These are phyloP conservation scores for Candida tropicalis DNA, from an alignment of 1,139 yeast species.

Conservation along the genomic window DNA sequence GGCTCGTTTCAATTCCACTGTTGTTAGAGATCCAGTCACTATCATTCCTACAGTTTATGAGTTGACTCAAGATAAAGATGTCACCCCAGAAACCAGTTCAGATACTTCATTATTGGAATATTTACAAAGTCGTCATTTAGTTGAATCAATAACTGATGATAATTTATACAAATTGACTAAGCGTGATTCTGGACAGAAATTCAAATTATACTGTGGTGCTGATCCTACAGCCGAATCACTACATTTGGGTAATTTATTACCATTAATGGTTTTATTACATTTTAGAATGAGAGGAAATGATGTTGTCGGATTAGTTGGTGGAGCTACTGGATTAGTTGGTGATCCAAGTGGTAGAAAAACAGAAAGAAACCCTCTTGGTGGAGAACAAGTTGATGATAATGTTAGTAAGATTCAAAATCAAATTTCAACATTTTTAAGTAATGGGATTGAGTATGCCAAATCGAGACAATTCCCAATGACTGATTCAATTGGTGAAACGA, in stretches of 20 bases:
- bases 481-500: slow-evolving; percentile 9
- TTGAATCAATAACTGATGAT: slow-evolving; percentile 53
- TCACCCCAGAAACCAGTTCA: slow-evolving; percentile 30
- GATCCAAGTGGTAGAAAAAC: slow-evolving; percentile 93
- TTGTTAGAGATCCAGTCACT: slow-evolving; percentile 29
- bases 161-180: slow-evolving; percentile 39
- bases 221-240: slow-evolving; percentile 92
- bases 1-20: slow-evolving; percentile 14
- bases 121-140: slow-evolving; percentile 47
- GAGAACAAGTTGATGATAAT: slow-evolving; percentile 56
- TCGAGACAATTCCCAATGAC: slow-evolving; percentile 52
- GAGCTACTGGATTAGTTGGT: slow-evolving; percentile 97
- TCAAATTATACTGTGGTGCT: slow-evolving; percentile 88
- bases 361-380: slow-evolving; percentile 65
- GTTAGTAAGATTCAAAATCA: slow-evolving; percentile 64
- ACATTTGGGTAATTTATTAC: slow-evolving; percentile 88
- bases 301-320: slow-evolving; percentile 84
- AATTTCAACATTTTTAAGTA: slow-evolving; percentile 57
- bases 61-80: slow-evolving; percentile 22
- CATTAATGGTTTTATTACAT: slow-evolving; percentile 82
- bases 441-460: slow-evolving; percentile 64
- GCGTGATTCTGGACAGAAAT: slow-evolving; percentile 27
- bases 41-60: slow-evolving; percentile 41
- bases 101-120: slow-evolving; percentile 46
- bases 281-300: slow-evolving; percentile 84